Conservation (phyloP, 1,284 basidiomycete genomes). For the Cryptococcus maquisensis region DNA sequence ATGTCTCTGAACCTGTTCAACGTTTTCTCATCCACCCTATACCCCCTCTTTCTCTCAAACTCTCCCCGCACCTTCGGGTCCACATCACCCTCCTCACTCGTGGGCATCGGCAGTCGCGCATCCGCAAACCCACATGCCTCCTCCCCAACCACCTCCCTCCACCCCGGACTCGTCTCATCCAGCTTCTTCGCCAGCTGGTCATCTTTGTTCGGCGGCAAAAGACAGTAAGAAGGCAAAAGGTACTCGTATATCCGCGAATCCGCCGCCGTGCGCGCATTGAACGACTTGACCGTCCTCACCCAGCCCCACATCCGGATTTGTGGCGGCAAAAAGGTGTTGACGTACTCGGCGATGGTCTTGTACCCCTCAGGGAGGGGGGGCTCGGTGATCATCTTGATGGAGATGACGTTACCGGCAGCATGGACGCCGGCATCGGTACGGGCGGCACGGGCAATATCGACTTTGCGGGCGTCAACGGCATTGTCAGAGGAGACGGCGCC, state of each 20-base stretch:
- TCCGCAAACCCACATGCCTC: conserved; percentile 38
- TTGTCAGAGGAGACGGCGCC: conserved; percentile 93
- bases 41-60: conserved; percentile 52
- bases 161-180: conserved; percentile 39
- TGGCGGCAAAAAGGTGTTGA: conserved; percentile 82
- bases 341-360: conserved; percentile 58
- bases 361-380: conserved; percentile 65
- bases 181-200: conserved; percentile 59
- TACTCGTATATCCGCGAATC: conserved; percentile 97
- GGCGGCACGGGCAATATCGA: conserved; percentile 79
- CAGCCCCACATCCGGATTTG: conserved; percentile 92
- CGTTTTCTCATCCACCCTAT: conserved; percentile 60
- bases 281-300: conserved; percentile 83
- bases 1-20: conserved; percentile 58
- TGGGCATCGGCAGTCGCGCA: conserved; percentile 42
- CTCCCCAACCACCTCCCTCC: conserved; percentile 37
- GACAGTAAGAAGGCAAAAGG: conserved; percentile 88
- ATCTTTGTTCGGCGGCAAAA: conserved; percentile 82
- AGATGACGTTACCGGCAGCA: conserved; percentile 83
- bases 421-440: conserved; percentile 97
- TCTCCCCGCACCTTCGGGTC: conserved; percentile 35
- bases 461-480: conserved; percentile 84
- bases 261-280: conserved; percentile 84
- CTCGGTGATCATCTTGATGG: conserved; percentile 79
- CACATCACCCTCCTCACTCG: conserved; percentile 16